Evolutionary conservation across 164 flowering plant species (phyloP).

Genomic region (Houttuynia cordata): DNA sequence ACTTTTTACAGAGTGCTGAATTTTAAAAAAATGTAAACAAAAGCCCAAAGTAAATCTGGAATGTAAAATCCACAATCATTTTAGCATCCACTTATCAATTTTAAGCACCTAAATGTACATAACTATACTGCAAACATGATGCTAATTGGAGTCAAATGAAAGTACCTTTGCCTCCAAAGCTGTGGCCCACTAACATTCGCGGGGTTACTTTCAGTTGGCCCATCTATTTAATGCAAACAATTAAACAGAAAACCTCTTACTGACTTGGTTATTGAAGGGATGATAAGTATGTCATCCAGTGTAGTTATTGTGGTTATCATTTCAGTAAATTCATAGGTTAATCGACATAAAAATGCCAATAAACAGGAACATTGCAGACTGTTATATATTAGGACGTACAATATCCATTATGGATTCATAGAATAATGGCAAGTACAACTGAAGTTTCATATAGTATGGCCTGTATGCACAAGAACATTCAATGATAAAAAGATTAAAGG

Average conservation of each 20-base stretch:
- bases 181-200: slow-evolving; percentile 82
- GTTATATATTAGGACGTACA: too few relatives aligned
- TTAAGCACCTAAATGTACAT: too few relatives aligned
- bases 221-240: slow-evolving; percentile 34
- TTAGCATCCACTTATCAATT: not conserved
- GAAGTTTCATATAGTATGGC: too few relatives aligned
- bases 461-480: not conserved
- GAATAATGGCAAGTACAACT: too few relatives aligned
- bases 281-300: too few relatives aligned
- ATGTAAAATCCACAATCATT: not conserved
- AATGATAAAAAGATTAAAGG: not conserved
- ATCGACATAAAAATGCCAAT: too few relatives aligned
- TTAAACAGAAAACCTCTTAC: not conserved
- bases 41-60: not conserved
- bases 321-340: too few relatives aligned
- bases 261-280: not conserved
- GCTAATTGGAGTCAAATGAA: not conserved
- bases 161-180: slow-evolving; percentile 99
- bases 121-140: not conserved
- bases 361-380: too few relatives aligned
- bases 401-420: too few relatives aligned
- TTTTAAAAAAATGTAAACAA: not conserved
- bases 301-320: too few relatives aligned
- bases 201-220: slow-evolving; percentile 71
- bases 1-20: not conserved